These are phyloP conservation scores for Rhodocollybia butyracea DNA, from an alignment of 768 basidiomycete genomes.

Conservation along the genomic window DNA sequence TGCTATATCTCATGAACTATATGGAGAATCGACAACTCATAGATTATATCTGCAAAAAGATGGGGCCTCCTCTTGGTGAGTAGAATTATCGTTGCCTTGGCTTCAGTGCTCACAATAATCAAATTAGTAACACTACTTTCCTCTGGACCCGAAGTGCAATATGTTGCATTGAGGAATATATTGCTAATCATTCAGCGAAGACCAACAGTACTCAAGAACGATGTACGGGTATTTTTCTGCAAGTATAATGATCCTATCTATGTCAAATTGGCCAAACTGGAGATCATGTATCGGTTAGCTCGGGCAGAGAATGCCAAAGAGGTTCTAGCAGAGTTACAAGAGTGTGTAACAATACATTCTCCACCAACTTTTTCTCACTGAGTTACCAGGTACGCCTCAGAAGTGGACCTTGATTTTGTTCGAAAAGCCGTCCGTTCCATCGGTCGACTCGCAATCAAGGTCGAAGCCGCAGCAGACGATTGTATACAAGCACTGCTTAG, in stretches of 20 bases:
- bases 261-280: conserved; percentile 95
- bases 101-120: conserved; percentile 6
- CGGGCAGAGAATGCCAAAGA: conserved; percentile 92
- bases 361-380: neutral
- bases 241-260: conserved; percentile 99
- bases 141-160: conserved; percentile 98
- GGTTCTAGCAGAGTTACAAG: conserved; percentile 91
- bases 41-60: conserved; percentile 92
- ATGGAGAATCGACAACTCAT: conserved; percentile 88
- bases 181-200: conserved; percentile 95
- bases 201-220: conserved; percentile 89
- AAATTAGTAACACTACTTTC: conserved; percentile 85
- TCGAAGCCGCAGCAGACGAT: conserved; percentile 80
- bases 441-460: conserved; percentile 97
- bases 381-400: conserved; percentile 86
- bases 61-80: conserved; percentile 94
- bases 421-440: conserved; percentile 97
- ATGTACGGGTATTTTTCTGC: conserved; percentile 99
- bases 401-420: conserved; percentile 97
- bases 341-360: conserved; percentile 41
- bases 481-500: conserved; percentile 86
- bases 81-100: conserved; percentile 5
- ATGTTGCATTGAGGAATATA: conserved; percentile 95
- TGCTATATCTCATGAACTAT: conserved; percentile 98
- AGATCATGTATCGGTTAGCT: conserved; percentile 98